Evolutionary conservation across 345 rosid genomes (phyloP), one percentile per base, ranked within the genome.

Genomic region (Aegle marmelos): DNA sequence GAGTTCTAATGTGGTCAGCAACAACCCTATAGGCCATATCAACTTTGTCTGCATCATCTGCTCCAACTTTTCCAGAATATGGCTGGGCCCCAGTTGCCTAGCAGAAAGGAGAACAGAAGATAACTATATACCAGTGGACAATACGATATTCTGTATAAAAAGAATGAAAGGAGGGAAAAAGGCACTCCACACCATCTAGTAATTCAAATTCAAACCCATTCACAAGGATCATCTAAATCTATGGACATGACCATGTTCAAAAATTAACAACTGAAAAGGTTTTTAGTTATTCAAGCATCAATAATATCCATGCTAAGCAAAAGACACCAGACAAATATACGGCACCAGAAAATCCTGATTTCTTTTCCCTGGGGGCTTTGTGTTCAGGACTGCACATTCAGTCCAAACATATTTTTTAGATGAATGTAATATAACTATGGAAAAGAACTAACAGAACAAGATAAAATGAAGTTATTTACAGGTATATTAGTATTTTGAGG

Each of bases 11-110:
- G 79, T 96, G 98, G 80, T 96, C 98, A 74, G 98, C 98, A 59
- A 96, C 97, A 79, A 96, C 99, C 87, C 98, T 88, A 70, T 96
- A 96, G 41, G 98, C 99, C 98, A 96, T 91, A 85, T 96, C 99
- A 86, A 92, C 84, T 62, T 87, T 84, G 83, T 92, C 98, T 0
- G 69, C 82, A 76, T 96, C 99, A 77, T 90, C 99, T 59, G 69
- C 31, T 77, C 98, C 98, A 84, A 96, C 92, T 86, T 92, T 94
- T 81, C 99, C 98, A 78, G 95, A 78, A 85, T 96, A 96, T 58
- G 94, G 93, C 22, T 78, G 86, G n/a, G 95, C 97, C 62, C 93
- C 97, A 5, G 99, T 96, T 76, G 87, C 93, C 99, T 94, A 74
- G 34, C 4, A 50, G 45, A 64, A 30, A 41, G 5, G 48, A 31